Evolutionary conservation across 768 basidiomycete species (phyloP), one percentile per base, ranked within the genome.

Genomic region (Inosperma sp.): DNA sequence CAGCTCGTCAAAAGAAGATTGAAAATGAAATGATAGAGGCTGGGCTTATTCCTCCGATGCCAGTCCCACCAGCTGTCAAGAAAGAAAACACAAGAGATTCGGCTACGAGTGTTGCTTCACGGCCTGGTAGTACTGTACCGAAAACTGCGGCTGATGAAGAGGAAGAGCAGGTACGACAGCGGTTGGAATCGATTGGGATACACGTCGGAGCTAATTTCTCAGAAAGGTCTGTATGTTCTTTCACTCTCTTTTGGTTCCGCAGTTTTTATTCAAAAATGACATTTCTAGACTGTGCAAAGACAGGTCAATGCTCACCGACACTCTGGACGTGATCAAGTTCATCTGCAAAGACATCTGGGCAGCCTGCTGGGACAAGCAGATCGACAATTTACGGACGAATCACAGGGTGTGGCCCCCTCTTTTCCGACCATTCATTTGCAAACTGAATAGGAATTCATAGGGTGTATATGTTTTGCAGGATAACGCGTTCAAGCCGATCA

Each of bases 311-410:
- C 89, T 95, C 51, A 67, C 81, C 0, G 88, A 94, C 62, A 87
- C 91, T 1, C 75, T 97, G 6, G 94, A 97, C 54, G 84, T 81
- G 8, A 84, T 97, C 71, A 96, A 97, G 66, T 96, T 96, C 62
- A 78, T 97, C 51, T 97, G 93, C 72, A 97, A 97, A 62, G 93
- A 97, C 50, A 71, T 97, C n/a, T 97, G 93, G 90, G 74, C 81
- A 0, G 82, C 85, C 17, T 87, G 86, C 49, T 96, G 90, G 84
- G 88, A 93, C 46, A 94, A 94, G 63, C 94, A 95, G 64, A 90
- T 96, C 1, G 93, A 96, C 61, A 97, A 97, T 65, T 70, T 97
- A 51, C 81, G 93, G 37, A 97, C 93, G 13, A 97, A 97, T 65
- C 94, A 95, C 66, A 76, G 93, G 42, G 93, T 93, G 62, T 33